Evolutionary conservation across 2,329 filamentous ascomycete genomes (phyloP).

Genomic region (Albifimbria verrucaria): DNA sequence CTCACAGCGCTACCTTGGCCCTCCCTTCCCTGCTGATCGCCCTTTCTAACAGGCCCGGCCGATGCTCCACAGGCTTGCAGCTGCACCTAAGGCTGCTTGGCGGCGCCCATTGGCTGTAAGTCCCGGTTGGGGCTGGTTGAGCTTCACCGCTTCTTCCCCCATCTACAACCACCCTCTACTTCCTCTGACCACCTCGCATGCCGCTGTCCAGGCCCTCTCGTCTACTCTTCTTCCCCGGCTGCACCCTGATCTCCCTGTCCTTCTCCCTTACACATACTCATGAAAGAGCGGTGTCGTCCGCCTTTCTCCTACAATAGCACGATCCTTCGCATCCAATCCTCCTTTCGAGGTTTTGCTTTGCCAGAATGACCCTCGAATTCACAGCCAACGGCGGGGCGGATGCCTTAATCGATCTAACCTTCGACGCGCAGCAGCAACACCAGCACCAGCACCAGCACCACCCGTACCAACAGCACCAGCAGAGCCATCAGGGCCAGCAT

Average conservation of each 20-base stretch:
- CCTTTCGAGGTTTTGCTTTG: slow-evolving; percentile 29
- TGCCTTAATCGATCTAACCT: slow-evolving; percentile 59
- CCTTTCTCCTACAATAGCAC: slow-evolving; percentile 33
- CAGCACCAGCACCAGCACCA: slow-evolving; percentile 29
- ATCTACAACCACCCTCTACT: slow-evolving; percentile 24
- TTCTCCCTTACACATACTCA: slow-evolving; percentile 27
- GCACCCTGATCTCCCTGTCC: slow-evolving; percentile 19
- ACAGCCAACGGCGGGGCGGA: slow-evolving; percentile 53
- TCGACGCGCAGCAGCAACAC: slow-evolving; percentile 52
- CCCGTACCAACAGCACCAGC: slow-evolving; percentile 23
- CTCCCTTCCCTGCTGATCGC: slow-evolving; percentile 19
- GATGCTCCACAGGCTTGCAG: slow-evolving; percentile 22
- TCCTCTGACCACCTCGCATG: background rate
- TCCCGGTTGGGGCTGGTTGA: slow-evolving; percentile 29
- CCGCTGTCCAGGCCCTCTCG: slow-evolving; percentile 2
- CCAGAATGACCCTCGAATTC: slow-evolving; percentile 58
- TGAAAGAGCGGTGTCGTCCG: slow-evolving; percentile 44
- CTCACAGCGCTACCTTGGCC: background rate
- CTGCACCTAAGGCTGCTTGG: slow-evolving; percentile 17
- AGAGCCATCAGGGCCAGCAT: slow-evolving; percentile 14
- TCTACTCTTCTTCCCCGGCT: slow-evolving; percentile 8
- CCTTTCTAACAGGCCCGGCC: slow-evolving; percentile 7
- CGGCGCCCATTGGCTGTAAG: slow-evolving; percentile 30
- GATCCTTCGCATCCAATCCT: slow-evolving; percentile 24
- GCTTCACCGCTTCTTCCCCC: slow-evolving; percentile 37